Percentiles rank a stretch among this genome's conserved stretches.
These are phyloP conservation scores for Massariosphaeria phaeospora DNA, from an alignment of 495 filamentous ascomycete genomes.

Conservation along the genomic window DNA sequence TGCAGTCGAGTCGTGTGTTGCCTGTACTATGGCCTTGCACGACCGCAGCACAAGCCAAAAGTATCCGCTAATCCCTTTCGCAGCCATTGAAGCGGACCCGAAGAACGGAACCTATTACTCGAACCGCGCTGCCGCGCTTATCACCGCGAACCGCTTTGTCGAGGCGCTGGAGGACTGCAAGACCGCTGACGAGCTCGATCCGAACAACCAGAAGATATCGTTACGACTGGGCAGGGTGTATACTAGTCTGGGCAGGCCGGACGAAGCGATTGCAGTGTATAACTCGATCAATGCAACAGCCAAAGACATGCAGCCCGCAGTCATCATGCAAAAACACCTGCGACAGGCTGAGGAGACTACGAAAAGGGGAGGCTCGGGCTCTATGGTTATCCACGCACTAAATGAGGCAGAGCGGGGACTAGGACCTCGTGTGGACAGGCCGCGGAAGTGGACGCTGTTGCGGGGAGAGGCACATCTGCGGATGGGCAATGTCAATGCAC, in stretches of 20 bases:
- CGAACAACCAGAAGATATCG: constrained; percentile 76
- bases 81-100: constrained; percentile 78
- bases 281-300: constrained; percentile 65
- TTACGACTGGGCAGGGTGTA: constrained; percentile 85
- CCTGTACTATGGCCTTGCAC: constrained; percentile 7
- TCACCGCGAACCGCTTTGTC: constrained; percentile 70
- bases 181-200: constrained; percentile 72
- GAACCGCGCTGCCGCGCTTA: constrained; percentile 91
- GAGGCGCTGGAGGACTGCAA: constrained; percentile 82
- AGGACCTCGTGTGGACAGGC: constrained; percentile 65
- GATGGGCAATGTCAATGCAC: constrained; percentile 82
- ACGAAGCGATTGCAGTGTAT: constrained; percentile 79
- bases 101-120: constrained; percentile 82
- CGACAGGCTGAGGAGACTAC: constrained; percentile 73
- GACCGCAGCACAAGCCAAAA: background rate
- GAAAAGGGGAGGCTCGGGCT: constrained; percentile 65
- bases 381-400: constrained; percentile 86
- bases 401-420: constrained; percentile 80
- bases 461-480: constrained; percentile 89
- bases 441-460: constrained; percentile 90
- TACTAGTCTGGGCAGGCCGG: constrained; percentile 74
- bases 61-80: constrained; percentile 11
- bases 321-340: constrained; percentile 78
- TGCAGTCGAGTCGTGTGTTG: constrained; percentile 10
- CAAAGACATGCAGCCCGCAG: constrained; percentile 73